Percentiles rank a stretch among this genome's conserved stretches.
These are phyloP conservation scores for Plantago ovata DNA, from an alignment of 257 asterid species.

Conservation along the genomic window DNA sequence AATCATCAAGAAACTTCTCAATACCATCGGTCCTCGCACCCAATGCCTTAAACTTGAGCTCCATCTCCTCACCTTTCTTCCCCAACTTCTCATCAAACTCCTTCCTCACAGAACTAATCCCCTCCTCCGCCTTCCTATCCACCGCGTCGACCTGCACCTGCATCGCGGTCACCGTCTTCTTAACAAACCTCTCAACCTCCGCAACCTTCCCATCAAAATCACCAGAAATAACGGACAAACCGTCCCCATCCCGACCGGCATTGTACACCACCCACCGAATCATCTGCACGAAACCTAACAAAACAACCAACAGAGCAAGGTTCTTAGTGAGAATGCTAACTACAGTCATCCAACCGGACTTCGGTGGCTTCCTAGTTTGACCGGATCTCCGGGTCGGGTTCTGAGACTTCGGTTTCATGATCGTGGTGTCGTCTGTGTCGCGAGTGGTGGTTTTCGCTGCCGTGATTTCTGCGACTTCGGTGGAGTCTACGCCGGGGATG, in stretches of 20 bases:
- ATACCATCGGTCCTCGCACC: slow-evolving; percentile 51
- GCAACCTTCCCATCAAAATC: slow-evolving; percentile 55
- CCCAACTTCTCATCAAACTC: slow-evolving; percentile 54
- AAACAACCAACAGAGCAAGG: slow-evolving; percentile 38
- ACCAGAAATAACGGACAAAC: slow-evolving; percentile 40
- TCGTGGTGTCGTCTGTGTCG: slow-evolving; percentile 35
- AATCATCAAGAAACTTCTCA: slow-evolving; percentile 62
- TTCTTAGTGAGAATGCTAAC: slow-evolving; percentile 58
- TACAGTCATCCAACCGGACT: slow-evolving; percentile 70
- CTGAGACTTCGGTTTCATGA: slow-evolving; percentile 34
- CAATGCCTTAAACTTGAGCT: slow-evolving; percentile 53
- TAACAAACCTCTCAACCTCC: slow-evolving; percentile 54
- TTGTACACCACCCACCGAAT: slow-evolving; percentile 40
- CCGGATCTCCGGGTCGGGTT: slow-evolving; percentile 29
- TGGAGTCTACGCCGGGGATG: slow-evolving; percentile 26
- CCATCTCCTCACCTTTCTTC: slow-evolving; percentile 35
- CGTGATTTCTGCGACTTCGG: not conserved
- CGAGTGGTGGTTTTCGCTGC: slow-evolving; percentile 30
- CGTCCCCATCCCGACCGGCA: slow-evolving; percentile 26
- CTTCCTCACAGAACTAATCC: slow-evolving; percentile 36
- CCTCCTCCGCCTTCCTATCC: slow-evolving; percentile 51
- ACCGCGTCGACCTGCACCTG: slow-evolving; percentile 78
- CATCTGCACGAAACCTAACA: slow-evolving; percentile 54
- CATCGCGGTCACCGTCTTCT: slow-evolving; percentile 55
- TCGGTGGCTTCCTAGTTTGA: slow-evolving; percentile 36